A percentile compares a stretch with the other conserved stretches of the same genome.
Evolutionary conservation across 1,284 basidiomycete genomes (phyloP).

Genomic region (Ustilago loliicola): DNA sequence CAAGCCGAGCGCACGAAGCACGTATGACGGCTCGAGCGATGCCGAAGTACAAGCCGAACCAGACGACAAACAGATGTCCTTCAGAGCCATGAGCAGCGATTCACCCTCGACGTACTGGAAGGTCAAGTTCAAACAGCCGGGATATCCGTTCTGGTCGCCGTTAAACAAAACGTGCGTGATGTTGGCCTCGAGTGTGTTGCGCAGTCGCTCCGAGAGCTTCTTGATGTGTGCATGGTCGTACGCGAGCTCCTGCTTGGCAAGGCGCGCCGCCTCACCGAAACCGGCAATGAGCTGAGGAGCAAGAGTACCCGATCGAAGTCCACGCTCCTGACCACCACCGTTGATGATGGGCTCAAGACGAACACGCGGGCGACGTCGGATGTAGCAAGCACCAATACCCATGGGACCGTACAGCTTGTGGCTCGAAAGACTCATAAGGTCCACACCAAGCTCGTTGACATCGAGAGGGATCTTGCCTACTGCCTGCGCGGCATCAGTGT

Average conservation of each 20-base stretch:
- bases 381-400: slow-evolving; percentile 94
- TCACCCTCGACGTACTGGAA: slow-evolving; percentile 99
- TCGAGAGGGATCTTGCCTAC: slow-evolving; percentile 78
- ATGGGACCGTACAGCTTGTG: slow-evolving; percentile 99
- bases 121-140: slow-evolving; percentile 87
- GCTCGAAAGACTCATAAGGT: slow-evolving; percentile 94
- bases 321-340: slow-evolving; percentile 97
- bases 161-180: slow-evolving; percentile 94
- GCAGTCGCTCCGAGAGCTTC: slow-evolving; percentile 83
- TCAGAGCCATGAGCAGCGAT: slow-evolving; percentile 96
- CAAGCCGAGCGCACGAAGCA: slow-evolving; percentile 90
- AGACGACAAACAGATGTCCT: slow-evolving; percentile 96
- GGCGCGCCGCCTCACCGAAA: slow-evolving; percentile 91
- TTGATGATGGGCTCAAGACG: slow-evolving; percentile 93
- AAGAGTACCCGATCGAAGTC: slow-evolving; percentile 91
- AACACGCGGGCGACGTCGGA: slow-evolving; percentile 91
- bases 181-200: slow-evolving; percentile 83
- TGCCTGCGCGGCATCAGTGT: slow-evolving; percentile 98
- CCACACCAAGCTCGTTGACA: slow-evolving; percentile 95
- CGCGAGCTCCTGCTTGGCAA: slow-evolving; percentile 91
- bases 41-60: slow-evolving; percentile 99
- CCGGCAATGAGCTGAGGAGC: slow-evolving; percentile 91
- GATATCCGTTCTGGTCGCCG: slow-evolving; percentile 80
- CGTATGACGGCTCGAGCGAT: slow-evolving; percentile 97
- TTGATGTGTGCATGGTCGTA: slow-evolving; percentile 85